Evolutionary conservation across 192 early-diverging fungal genomes (phyloP), one percentile per base, ranked within the genome.

Genomic region (Coemansia sp.): DNA sequence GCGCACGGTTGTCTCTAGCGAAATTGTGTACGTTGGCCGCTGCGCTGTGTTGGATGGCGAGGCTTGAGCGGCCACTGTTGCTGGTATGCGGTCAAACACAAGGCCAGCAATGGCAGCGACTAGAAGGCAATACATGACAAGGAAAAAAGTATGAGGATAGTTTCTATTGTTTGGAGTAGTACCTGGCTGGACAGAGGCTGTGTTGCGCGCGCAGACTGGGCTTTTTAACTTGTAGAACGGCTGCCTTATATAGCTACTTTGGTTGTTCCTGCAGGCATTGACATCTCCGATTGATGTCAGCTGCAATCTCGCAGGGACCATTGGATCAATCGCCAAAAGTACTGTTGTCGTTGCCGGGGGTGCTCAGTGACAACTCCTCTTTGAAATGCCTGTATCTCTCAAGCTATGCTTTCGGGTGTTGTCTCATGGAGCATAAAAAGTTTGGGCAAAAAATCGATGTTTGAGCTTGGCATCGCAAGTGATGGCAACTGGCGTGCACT

Each of bases 1-100:
- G 14, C 78, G 78, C 53, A 69, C 66, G 0, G 78, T 81, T 0
- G 78, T 75, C 41, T 75, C 78, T 60, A 72, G 62, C 6, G 45
- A 63, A 3, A 69, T 31, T 0, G 73, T 81, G 37, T 66, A 66
- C 37, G 64, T 63, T 6, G 56, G 60, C 31, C 58, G 21, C 45
- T 55, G 52, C 28, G 14, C 52, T 6, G 28, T 7, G 14, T 37
- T 34, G 6, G 41, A 21, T 38, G 35, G 65, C 26, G 21, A 11
- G 8, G 42, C 34, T 23, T 66, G 65, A 6, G 56, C 56, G 7
- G 56, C 16, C 12, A 16, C 31, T n/a, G 55, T 34, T 47, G 64
- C 64, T 10, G 50, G n/a, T 26, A 56, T 21, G 52, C 13, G 13
- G n/a, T 20, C 16, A 25, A 65, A 37, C 1, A 25, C 26, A 42